Evolutionary conservation across 1,139 yeast species (phyloP).

Genomic region (Chernovozyma aurita): DNA sequence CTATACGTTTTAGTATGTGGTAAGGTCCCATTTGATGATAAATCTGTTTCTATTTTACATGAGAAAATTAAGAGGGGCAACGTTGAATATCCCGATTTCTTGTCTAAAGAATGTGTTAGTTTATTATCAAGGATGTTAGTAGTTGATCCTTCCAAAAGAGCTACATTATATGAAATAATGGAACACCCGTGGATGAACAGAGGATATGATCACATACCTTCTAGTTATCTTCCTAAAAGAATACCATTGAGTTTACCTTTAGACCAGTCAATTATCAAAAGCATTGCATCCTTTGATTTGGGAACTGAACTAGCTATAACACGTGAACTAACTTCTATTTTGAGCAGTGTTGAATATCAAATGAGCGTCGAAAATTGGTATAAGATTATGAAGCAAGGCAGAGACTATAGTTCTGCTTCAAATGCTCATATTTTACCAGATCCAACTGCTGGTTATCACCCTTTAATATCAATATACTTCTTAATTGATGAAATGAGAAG

Average conservation of each 20-base stretch:
- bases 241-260: constrained; percentile 71
- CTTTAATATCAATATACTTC: constrained; percentile 79
- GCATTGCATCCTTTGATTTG: constrained; percentile 77
- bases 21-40: constrained; percentile 97
- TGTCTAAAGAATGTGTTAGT: constrained; percentile 81
- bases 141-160: constrained; percentile 81
- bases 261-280: constrained; percentile 63
- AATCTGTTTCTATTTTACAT: constrained; percentile 85
- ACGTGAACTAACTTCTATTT: constrained; percentile 51
- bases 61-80: constrained; percentile 90
- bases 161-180: constrained; percentile 71
- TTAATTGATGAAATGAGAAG: constrained; percentile 79
- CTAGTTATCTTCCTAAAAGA: constrained; percentile 71
- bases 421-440: constrained; percentile 48
- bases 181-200: constrained; percentile 94
- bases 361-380: constrained; percentile 66
- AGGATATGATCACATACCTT: constrained; percentile 75
- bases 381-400: constrained; percentile 36
- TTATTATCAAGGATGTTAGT: constrained; percentile 85
- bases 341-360: constrained; percentile 67
- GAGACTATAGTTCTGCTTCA: constrained; percentile 39
- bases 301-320: constrained; percentile 62
- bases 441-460: constrained; percentile 90
- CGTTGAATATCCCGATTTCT: constrained; percentile 84
- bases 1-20: constrained; percentile 94